phyloP scores from a whole-genome alignment of 257 asterid species.

The Ophiorrhiza pumila region DNA sequence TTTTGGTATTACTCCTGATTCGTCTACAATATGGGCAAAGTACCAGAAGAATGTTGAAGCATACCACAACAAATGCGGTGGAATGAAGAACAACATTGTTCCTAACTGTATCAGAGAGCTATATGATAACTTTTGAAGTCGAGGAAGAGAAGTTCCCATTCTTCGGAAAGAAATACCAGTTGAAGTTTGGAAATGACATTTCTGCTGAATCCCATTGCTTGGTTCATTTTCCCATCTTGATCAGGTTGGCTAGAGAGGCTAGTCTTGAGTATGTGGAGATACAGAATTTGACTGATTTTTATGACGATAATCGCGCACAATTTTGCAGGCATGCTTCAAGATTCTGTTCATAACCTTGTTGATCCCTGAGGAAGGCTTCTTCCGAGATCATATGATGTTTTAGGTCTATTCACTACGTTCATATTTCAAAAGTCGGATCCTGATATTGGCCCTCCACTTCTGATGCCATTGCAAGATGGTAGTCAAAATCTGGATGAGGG shows the following conservation, averaged over 20 bases:
- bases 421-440: conserved; percentile 92
- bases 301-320: conserved; percentile 84
- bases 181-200: conserved; percentile 73
- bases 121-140: conserved; percentile 90
- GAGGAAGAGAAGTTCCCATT: conserved; percentile 99
- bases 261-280: conserved; percentile 86
- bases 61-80: conserved; percentile 73
- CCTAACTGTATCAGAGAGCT: conserved; percentile 92
- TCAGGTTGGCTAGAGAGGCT: conserved; percentile 98
- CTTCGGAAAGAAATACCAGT: conserved; percentile 93
- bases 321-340: conserved; percentile 72
- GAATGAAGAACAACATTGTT: conserved; percentile 74
- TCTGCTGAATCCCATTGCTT: conserved; percentile 79
- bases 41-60: conserved; percentile 99
- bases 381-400: conserved; percentile 73
- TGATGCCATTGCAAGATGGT: conserved; percentile 70
- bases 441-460: conserved; percentile 83
- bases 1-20: conserved; percentile 94
- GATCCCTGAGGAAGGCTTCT: conserved; percentile 93
- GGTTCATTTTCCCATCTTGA: conserved; percentile 93
- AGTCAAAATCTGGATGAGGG: conserved; percentile 64
- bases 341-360: conserved; percentile 64
- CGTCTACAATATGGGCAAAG: conserved; percentile 98
- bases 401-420: conserved; percentile 89
- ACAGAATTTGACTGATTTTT: conserved; percentile 90